phyloP scores from a whole-genome alignment of 2,329 filamentous ascomycete species.

The Capronia epimyces region DNA sequence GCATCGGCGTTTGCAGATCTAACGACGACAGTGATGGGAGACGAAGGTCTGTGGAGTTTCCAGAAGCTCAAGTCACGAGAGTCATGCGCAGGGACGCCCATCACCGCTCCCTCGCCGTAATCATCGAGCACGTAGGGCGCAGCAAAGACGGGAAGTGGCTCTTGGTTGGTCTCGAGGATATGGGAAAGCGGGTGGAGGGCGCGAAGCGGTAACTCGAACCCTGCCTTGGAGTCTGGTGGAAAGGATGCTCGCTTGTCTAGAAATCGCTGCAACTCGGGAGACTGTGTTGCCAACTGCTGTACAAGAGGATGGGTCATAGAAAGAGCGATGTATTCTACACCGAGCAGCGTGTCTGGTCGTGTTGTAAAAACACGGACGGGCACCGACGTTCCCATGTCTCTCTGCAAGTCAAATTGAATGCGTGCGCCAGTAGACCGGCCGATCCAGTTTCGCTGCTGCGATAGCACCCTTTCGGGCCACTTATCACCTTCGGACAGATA shows the following conservation, averaged over 20 bases:
- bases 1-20: constrained; percentile 36
- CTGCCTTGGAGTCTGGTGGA: constrained; percentile 52
- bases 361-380: constrained; percentile 69
- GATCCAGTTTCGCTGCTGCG: constrained; percentile 85
- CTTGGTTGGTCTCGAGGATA: constrained; percentile 48
- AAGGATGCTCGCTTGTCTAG: constrained; percentile 54
- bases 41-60: constrained; percentile 57
- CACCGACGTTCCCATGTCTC: constrained; percentile 23
- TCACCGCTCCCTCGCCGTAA: constrained; percentile 81
- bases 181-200: constrained; percentile 61
- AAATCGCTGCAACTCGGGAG: constrained; percentile 62
- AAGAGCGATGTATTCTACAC: constrained; percentile 77
- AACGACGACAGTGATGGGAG: constrained; percentile 61
- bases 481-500: constrained; percentile 55
- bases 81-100: constrained; percentile 88
- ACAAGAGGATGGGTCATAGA: constrained; percentile 69
- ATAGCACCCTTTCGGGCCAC: constrained; percentile 77
- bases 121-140: constrained; percentile 80
- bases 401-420: constrained; percentile 62
- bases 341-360: constrained; percentile 78
- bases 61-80: constrained; percentile 73
- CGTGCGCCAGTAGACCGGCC: constrained; percentile 70
- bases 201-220: constrained; percentile 61
- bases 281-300: constrained; percentile 51
- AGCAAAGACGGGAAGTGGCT: constrained; percentile 68